Evolutionary conservation across 2,329 filamentous ascomycete species (phyloP).

Genomic region (Hymenoscyphus linearis): DNA sequence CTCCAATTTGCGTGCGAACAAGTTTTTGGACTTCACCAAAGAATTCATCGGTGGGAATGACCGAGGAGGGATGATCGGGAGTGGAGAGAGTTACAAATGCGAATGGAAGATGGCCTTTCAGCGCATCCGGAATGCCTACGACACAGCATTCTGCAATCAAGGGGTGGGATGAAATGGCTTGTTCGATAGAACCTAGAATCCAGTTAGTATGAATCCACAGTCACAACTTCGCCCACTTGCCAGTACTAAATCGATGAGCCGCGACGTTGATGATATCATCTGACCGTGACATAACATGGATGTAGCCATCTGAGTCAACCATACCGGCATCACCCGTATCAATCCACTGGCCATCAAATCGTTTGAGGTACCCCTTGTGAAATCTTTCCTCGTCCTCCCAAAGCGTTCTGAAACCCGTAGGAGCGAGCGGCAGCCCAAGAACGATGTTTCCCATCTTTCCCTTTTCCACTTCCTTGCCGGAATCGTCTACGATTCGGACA

Average conservation of each 20-base stretch:
- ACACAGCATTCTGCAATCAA: constrained; percentile 79
- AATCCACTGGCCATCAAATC: constrained; percentile 77
- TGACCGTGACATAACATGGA: constrained; percentile 56
- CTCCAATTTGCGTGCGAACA: constrained; percentile 76
- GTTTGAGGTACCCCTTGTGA: constrained; percentile 75
- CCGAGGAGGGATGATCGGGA: constrained; percentile 45
- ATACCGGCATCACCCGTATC: constrained; percentile 90
- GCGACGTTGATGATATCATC: constrained; percentile 97
- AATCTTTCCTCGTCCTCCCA: constrained; percentile 85
- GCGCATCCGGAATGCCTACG: constrained; percentile 74
- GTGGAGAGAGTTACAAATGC: constrained; percentile 69
- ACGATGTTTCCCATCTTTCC: constrained; percentile 91
- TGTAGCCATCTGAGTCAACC: constrained; percentile 68
- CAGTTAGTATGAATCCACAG: constrained; percentile 4
- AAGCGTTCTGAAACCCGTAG: constrained; percentile 78
- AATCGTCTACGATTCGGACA: constrained; percentile 76
- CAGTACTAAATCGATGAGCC: constrained; percentile 83
- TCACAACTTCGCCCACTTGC: constrained; percentile 40
- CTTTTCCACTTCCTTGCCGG: constrained; percentile 62
- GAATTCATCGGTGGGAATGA: constrained; percentile 42
- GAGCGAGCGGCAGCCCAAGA: constrained; percentile 73
- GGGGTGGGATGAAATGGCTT: constrained; percentile 79
- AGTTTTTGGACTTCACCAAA: constrained; percentile 62
- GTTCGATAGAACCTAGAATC: constrained; percentile 71
- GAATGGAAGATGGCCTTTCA: constrained; percentile 90